phyloP scores from a whole-genome alignment of 1,284 basidiomycete genomes.

The Bondarzewia mesenterica region DNA sequence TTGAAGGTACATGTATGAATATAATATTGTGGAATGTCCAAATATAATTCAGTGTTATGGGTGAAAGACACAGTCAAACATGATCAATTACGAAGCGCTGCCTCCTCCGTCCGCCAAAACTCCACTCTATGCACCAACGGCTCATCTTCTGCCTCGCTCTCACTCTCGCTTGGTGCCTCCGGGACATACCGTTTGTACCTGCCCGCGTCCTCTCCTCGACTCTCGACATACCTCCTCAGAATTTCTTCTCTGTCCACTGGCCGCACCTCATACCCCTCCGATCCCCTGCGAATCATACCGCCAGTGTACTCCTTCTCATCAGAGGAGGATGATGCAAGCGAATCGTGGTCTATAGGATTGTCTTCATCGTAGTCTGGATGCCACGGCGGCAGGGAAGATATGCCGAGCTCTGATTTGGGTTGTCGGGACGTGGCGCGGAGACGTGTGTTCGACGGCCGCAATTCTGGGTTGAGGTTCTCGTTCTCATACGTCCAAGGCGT shows the following conservation, averaged over 20 bases:
- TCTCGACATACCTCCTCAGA: conserved; percentile 46
- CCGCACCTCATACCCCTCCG: conserved; percentile 72
- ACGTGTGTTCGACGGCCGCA: conserved; percentile 53
- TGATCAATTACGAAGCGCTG: background rate
- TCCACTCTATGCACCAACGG: conserved; percentile 20
- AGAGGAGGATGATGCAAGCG: conserved; percentile 19
- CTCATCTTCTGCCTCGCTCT: conserved; percentile 21
- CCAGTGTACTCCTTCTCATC: conserved; percentile 13
- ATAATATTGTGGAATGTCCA: no score
- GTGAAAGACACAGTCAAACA: background rate
- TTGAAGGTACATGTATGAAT: no score
- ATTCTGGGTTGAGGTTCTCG: conserved; percentile 62
- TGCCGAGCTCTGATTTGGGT: background rate
- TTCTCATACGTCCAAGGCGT: conserved; percentile 84
- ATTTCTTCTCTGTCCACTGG: conserved; percentile 52
- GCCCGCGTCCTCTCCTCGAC: conserved; percentile 41
- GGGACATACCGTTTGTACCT: conserved; percentile 59
- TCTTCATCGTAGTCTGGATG: conserved; percentile 55
- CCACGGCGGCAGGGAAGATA: conserved; percentile 57
- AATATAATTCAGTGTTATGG: no score
- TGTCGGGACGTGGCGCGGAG: conserved; percentile 12
- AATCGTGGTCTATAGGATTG: conserved; percentile 11
- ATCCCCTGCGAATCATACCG: conserved; percentile 50
- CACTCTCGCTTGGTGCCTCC: conserved; percentile 29
- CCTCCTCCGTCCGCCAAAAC: conserved; percentile 5